Evolutionary conservation across 805 yeast species (phyloP).

Genomic region (Ogataea neopini): DNA sequence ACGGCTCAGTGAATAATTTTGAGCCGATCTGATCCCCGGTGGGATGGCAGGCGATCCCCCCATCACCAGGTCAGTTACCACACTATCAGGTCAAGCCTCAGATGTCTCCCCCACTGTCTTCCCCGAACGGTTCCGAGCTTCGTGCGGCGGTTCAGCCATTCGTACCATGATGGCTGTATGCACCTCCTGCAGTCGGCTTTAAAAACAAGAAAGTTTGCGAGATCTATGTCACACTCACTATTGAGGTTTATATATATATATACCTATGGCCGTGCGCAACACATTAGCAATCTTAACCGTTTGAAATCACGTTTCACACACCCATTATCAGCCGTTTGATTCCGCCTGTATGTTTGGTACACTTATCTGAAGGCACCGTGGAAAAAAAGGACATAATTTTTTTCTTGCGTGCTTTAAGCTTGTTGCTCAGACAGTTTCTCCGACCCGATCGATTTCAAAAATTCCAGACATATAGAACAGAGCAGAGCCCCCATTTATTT

Average conservation of each 20-base stretch:
- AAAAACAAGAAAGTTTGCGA: neutral
- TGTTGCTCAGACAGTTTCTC: constrained; percentile 6
- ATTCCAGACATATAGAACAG: neutral
- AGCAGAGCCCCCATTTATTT: constrained; percentile 1
- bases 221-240: constrained; percentile 1
- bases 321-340: neutral
- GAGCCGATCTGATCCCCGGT: constrained; percentile 5
- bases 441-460: constrained; percentile 3
- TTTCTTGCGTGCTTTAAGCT: no score
- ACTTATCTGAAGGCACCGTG: neutral
- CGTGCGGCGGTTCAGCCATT: constrained; percentile 1
- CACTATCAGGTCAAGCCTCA: no score
- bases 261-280: neutral
- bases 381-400: neutral
- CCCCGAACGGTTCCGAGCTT: constrained; percentile 8
- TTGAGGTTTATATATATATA: neutral
- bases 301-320: neutral
- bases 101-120: neutral
- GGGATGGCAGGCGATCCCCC: no score
- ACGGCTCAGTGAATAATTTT: constrained; percentile 3
- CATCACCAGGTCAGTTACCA: no score
- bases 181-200: constrained; percentile 4
- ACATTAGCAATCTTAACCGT: constrained; percentile 1
- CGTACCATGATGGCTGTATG: neutral
- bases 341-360: constrained; percentile 1